Evolutionary conservation across 2,329 filamentous ascomycete species (phyloP).

Genomic region (Ceratocystis cacaofunesta): DNA sequence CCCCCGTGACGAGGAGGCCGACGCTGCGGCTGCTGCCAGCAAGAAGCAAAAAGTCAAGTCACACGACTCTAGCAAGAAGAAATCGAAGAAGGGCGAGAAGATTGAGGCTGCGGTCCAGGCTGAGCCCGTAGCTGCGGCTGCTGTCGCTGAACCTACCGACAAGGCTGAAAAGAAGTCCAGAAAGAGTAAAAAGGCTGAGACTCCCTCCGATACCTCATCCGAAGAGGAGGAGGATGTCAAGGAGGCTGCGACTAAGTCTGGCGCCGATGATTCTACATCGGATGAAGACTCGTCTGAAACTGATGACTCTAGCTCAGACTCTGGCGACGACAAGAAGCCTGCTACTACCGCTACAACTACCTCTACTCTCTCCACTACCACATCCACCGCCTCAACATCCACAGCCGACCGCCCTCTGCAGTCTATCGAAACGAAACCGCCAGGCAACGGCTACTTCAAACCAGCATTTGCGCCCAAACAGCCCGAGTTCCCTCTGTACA

Average conservation of each 20-base stretch:
- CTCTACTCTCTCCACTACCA: conserved; percentile 18
- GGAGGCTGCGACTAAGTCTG: conserved; percentile 21
- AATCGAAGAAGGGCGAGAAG: conserved; percentile 17
- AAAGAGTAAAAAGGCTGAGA: conserved; percentile 23
- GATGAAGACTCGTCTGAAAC: conserved; percentile 18
- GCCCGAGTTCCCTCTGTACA: conserved; percentile 54
- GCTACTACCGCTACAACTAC: conserved; percentile 21
- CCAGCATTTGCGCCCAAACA: conserved; percentile 26
- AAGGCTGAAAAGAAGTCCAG: conserved; percentile 14
- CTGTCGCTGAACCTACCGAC: not conserved
- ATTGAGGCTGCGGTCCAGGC: conserved; percentile 15
- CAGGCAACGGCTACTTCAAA: conserved; percentile 26
- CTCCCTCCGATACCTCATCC: not conserved
- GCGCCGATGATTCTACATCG: conserved; percentile 21
- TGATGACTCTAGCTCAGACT: conserved; percentile 15
- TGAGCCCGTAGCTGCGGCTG: conserved; percentile 6
- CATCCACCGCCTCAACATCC: conserved; percentile 22
- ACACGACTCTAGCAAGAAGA: conserved; percentile 24
- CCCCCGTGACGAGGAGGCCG: conserved; percentile 29
- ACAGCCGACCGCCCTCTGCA: conserved; percentile 23
- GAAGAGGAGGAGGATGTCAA: not conserved
- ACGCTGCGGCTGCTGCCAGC: conserved; percentile 27
- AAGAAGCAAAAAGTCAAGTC: conserved; percentile 38
- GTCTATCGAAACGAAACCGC: conserved; percentile 21
- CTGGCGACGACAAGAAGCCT: conserved; percentile 21